Percentiles rank a stretch among this genome's conserved stretches.
Conservation (phyloP, 1,139 yeast species). For the Yamadazyma friedrichii region DNA sequence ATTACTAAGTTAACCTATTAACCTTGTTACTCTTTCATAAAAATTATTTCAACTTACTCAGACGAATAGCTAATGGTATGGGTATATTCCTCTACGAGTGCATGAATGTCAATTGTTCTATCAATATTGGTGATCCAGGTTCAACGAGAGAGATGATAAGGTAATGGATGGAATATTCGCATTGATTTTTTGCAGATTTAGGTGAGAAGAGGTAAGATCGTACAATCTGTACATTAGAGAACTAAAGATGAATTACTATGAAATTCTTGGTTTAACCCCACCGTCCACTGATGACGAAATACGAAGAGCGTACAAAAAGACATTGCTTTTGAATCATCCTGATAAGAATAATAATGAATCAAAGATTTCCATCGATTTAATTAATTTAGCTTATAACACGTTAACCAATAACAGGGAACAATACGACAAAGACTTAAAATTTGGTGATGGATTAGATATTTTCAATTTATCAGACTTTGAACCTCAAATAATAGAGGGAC, state of each 20-base stretch:
- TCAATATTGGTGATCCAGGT: too few relatives aligned
- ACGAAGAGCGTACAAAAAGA: constrained; percentile 58
- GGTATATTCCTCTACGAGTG: too few relatives aligned
- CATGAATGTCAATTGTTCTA: too few relatives aligned
- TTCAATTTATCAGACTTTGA: constrained; percentile 63
- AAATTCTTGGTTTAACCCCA: constrained; percentile 47
- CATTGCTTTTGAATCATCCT: constrained; percentile 69
- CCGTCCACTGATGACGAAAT: constrained; percentile 42
- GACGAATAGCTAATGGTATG: too few relatives aligned
- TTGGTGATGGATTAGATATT: constrained; percentile 67
- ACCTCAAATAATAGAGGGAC: constrained; percentile 8
- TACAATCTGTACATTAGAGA: too few relatives aligned
- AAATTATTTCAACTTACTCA: too few relatives aligned
- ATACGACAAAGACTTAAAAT: background rate
- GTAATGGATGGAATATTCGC: too few relatives aligned
- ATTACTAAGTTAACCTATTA: too few relatives aligned
- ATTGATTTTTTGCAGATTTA: too few relatives aligned
- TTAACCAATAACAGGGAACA: constrained; percentile 20
- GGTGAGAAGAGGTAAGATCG: too few relatives aligned
- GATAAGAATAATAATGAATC: constrained; percentile 47
- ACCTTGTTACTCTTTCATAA: too few relatives aligned
- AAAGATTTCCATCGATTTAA: constrained; percentile 27
- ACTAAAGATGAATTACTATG: constrained; percentile 44
- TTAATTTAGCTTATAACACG: constrained; percentile 61
- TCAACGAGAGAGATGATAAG: too few relatives aligned